Evolutionary conservation across 2,329 filamentous ascomycete genomes (phyloP).

Genomic region (Aspergillus sp.): DNA sequence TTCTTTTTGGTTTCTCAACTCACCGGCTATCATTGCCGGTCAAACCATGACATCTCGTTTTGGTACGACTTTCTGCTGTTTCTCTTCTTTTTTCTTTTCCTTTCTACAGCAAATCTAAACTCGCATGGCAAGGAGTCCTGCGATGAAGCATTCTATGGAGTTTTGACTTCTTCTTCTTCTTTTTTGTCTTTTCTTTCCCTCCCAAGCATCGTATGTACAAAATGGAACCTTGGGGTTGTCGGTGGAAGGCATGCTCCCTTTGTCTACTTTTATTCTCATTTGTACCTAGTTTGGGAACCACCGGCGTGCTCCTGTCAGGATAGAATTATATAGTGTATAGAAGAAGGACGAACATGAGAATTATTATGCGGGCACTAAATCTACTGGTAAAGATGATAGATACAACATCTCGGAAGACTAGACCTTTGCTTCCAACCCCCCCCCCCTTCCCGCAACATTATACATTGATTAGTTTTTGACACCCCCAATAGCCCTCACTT

Average conservation of each 20-base stretch:
- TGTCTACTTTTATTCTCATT: conserved; percentile 4
- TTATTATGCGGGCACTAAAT: background rate
- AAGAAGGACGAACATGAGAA: conserved; percentile 11
- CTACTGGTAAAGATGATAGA: background rate
- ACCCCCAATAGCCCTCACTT: conserved; percentile 55
- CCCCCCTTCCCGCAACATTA: background rate
- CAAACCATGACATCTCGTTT: background rate
- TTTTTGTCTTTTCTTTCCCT: conserved; percentile 16
- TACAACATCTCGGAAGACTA: background rate
- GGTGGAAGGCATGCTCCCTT: background rate
- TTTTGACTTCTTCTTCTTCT: conserved; percentile 16
- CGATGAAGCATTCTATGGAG: conserved; percentile 28
- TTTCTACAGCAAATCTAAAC: conserved; percentile 16
- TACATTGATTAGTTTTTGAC: background rate
- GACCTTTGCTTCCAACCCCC: background rate
- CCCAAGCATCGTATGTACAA: conserved; percentile 15
- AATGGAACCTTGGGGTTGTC: conserved; percentile 8
- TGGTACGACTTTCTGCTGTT: conserved; percentile 4
- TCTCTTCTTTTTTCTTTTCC: background rate
- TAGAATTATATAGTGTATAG: conserved; percentile 16
- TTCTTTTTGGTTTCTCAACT: background rate
- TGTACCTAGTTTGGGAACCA: conserved; percentile 18
- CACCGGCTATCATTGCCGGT: background rate
- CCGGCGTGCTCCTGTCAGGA: background rate
- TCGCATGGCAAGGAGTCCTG: conserved; percentile 36